Evolutionary conservation across 768 basidiomycete species (phyloP).

Genomic region (Boletus sp.): DNA sequence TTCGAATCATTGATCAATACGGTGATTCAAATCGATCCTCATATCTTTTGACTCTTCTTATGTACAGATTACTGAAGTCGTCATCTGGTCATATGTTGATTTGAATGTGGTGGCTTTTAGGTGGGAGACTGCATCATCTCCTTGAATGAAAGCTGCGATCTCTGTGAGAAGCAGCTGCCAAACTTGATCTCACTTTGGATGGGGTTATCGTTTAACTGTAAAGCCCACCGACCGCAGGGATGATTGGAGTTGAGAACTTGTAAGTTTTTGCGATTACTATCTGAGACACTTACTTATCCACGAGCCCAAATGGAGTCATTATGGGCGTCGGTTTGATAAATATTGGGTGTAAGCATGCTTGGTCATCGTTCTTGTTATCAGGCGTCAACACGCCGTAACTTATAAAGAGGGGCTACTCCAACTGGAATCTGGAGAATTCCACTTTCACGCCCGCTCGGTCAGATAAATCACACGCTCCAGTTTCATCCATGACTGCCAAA

Average conservation of each 20-base stretch:
- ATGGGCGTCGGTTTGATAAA: not conserved
- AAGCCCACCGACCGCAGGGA: too few relatives aligned
- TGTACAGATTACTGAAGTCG: not conserved
- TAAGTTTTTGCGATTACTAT: too few relatives aligned
- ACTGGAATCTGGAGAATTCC: not conserved
- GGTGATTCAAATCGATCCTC: conserved; percentile 1
- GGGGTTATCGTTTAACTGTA: not conserved
- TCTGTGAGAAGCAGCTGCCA: not conserved
- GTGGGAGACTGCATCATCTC: not conserved
- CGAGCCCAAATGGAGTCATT: not conserved
- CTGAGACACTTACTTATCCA: too few relatives aligned
- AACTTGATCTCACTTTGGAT: not conserved
- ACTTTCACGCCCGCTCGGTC: not conserved
- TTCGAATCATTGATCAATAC: not conserved
- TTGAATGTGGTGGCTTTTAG: not conserved
- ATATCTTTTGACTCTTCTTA: not conserved
- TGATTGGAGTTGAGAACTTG: too few relatives aligned
- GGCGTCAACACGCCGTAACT: too few relatives aligned
- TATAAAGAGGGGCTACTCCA: conserved; percentile 6
- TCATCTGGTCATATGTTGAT: not conserved
- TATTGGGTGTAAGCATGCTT: not conserved
- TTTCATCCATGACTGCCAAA: conserved; percentile 15
- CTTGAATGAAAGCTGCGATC: not conserved
- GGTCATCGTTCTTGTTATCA: not conserved
- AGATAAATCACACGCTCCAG: not conserved